Base-by-base conservation (phyloP, 2,329 filamentous ascomycete species). In the Didymosphaeria variabile region DNA sequence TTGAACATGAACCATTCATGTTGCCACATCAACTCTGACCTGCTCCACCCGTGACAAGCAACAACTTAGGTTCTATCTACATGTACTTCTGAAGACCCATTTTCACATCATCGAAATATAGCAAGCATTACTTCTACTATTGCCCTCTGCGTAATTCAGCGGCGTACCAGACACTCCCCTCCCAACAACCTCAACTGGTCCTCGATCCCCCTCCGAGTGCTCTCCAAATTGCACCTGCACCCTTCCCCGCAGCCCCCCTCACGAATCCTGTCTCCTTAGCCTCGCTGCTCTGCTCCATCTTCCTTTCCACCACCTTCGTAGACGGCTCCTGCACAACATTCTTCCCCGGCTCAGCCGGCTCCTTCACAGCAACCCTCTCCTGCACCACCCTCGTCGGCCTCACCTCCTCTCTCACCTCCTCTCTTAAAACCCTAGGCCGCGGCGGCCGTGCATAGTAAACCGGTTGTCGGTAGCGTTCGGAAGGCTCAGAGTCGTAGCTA, bases 151-250 rank as follows among this genome's bases (percentile, higher is more conserved):
- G 4, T 6, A 21, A 44, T 5, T 4, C 26, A 44, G n/a, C 8
- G 4, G 2, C 5, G 45, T 12, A 12, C 17, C 45, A 6, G 10
- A 15, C 45, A 5, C 26, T 29, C 1, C 21, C 26, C 9, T 47
- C 45, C 45, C 13, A 12, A 31, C 17, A 21, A n/a, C 15, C 26
- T 23, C 38, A 55, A 8, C 52, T 17, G 26, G 7, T 15, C 8
- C 52, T 19, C 26, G 23, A 55, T 26, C 21, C 13, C 13, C 38
- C 52, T 23, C 52, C 38, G 45, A 55, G 52, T 15, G 38, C 38
- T 38, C 23, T 55, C 26, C 38, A 55, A 5, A 55, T 36, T 15
- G 17, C 29, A 6, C 38, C 52, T 3, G 29, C 52, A 3, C 52
- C 52, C 34, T 32, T 53, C 34, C 34, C 34, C 19, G 21, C 50